Conservation (phyloP, 106 monocot genomes). For the Hemerocallis citrina region DNA sequence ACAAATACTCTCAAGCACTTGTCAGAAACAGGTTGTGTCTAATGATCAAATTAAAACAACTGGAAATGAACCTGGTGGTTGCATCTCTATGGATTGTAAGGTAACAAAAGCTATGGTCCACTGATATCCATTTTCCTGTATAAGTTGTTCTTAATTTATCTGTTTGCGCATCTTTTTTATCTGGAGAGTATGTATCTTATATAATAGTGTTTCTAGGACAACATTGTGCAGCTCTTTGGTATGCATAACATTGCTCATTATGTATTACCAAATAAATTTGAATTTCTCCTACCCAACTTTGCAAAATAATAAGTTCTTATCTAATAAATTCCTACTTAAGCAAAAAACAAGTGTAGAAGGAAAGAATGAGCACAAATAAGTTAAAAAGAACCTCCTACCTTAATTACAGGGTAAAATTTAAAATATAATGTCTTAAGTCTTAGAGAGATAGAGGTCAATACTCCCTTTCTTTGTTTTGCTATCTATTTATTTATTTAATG, state of each 20-base stretch:
- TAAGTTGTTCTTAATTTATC: not conserved
- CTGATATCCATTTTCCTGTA: too few relatives aligned
- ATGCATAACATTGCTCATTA: not conserved
- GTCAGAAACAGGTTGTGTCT: conserved; percentile 7
- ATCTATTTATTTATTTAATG: not conserved
- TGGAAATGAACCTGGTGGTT: conserved; percentile 8
- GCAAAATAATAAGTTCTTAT: too few relatives aligned
- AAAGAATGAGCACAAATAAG: too few relatives aligned
- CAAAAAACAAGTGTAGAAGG: too few relatives aligned
- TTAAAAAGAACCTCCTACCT: too few relatives aligned
- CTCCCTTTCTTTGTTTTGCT: not conserved
- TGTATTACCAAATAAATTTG: not conserved
- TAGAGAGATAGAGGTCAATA: not conserved
- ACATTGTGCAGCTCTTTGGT: not conserved
- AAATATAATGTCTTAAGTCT: too few relatives aligned
- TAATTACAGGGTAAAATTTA: too few relatives aligned
- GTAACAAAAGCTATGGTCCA: conserved; percentile 13
- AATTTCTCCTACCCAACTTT: not conserved
- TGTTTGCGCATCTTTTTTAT: not conserved
- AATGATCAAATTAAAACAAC: conserved; percentile 15
- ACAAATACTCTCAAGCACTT: conserved; percentile 14
- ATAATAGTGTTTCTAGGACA: not conserved
- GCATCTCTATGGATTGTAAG: conserved; percentile 22
- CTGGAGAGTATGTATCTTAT: not conserved
- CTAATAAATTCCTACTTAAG: too few relatives aligned